Evolutionary conservation across 1,139 yeast species (phyloP).

Genomic region (Kurtzmaniella quercitrusa): DNA sequence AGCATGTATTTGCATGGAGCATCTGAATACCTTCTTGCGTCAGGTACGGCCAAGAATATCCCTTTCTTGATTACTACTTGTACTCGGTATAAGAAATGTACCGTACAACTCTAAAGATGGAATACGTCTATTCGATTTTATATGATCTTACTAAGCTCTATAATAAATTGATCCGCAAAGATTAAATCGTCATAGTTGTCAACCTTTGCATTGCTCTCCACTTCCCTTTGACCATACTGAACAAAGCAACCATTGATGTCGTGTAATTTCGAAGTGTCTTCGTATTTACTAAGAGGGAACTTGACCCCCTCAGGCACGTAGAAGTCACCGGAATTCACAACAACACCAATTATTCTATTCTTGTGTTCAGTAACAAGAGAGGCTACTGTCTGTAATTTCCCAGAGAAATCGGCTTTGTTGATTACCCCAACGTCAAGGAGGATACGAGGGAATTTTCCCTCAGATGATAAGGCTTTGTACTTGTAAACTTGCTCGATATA

Average conservation of each 20-base stretch:
- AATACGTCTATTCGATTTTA: no score
- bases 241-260: slow-evolving; percentile 15
- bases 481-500: slow-evolving; percentile 17
- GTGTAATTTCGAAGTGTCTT: slow-evolving; percentile 12
- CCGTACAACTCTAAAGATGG: no score
- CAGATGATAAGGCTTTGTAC: slow-evolving; percentile 14
- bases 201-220: slow-evolving; percentile 2
- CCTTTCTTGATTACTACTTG: no score
- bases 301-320: slow-evolving; percentile 19
- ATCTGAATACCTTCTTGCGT: no score
- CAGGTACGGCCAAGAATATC: no score
- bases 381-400: slow-evolving; percentile 13
- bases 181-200: slow-evolving; percentile 17
- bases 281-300: slow-evolving; percentile 8
- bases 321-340: slow-evolving; percentile 37
- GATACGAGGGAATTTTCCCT: slow-evolving; percentile 16
- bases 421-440: slow-evolving; percentile 31
- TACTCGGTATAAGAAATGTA: no score
- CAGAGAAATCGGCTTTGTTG: slow-evolving; percentile 14
- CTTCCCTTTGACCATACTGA: slow-evolving; percentile 11
- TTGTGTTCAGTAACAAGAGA: slow-evolving; percentile 12
- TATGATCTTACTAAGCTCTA: slow-evolving; percentile 13
- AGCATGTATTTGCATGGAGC: no score
- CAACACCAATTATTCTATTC: slow-evolving; percentile 27
- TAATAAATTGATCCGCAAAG: slow-evolving; percentile 25